A percentile compares a stretch with the other conserved stretches of the same genome.
Conservation (phyloP, 2,329 filamentous ascomycete species). For the Ophiosphaerella korrae region DNA sequence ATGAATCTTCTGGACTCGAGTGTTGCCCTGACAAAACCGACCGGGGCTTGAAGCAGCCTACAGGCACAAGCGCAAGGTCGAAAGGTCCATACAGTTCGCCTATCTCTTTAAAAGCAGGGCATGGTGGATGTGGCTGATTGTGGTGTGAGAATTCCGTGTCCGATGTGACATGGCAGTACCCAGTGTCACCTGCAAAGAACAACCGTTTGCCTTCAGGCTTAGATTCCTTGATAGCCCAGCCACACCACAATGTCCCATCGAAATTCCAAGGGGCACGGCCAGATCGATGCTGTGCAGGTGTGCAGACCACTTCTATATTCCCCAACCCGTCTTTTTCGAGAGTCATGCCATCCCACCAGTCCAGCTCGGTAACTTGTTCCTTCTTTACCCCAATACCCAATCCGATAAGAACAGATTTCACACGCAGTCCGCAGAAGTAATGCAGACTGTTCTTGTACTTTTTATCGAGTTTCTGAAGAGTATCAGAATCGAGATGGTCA, state of each 20-base stretch:
- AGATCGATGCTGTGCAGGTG: conserved; percentile 56
- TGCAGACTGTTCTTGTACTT: conserved; percentile 46
- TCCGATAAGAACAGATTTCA: conserved; percentile 45
- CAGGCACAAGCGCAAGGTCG: conserved; percentile 56
- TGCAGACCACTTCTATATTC: conserved; percentile 51
- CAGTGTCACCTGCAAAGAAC: conserved; percentile 58
- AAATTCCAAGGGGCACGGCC: conserved; percentile 49
- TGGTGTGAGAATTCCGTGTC: conserved; percentile 39
- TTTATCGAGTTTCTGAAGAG: conserved; percentile 50
- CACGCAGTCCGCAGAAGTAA: conserved; percentile 52
- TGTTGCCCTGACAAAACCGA: conserved; percentile 54
- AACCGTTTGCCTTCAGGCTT: conserved; percentile 39
- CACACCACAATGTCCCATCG: conserved; percentile 55
- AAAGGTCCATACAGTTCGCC: conserved; percentile 55
- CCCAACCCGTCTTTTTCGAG: conserved; percentile 42
- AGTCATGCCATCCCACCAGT: conserved; percentile 57
- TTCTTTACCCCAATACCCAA: conserved; percentile 45
- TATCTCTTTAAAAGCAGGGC: conserved; percentile 56
- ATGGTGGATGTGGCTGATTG: conserved; percentile 46
- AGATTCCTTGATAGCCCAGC: conserved; percentile 50
- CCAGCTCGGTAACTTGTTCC: conserved; percentile 53
- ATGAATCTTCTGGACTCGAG: conserved; percentile 54
- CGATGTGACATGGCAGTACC: conserved; percentile 49
- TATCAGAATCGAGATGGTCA: conserved; percentile 58
- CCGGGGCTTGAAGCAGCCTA: conserved; percentile 55